Percentiles rank a stretch among this genome's conserved stretches.
Conservation (phyloP, 177 flowering plant genomes). For the Vitis hybrid region DNA sequence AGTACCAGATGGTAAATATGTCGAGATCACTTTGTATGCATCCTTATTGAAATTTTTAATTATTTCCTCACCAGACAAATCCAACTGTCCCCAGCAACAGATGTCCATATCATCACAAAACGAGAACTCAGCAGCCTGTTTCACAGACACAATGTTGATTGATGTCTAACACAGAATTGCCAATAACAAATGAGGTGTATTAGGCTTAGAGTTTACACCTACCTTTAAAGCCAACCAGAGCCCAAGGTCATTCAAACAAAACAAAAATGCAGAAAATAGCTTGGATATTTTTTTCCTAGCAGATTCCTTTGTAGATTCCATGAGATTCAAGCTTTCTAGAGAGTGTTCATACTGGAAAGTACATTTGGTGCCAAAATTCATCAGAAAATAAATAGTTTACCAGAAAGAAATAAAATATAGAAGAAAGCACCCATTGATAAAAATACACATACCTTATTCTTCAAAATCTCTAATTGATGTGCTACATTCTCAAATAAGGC, state of each 20-base stretch:
- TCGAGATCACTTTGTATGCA: constrained; percentile 29
- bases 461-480: constrained; percentile 23
- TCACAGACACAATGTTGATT: constrained; percentile 2
- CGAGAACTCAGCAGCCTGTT: constrained; percentile 63
- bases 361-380: background rate
- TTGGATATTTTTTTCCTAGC: constrained; percentile 37
- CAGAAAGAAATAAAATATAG: no score
- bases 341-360: constrained; percentile 39
- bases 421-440: background rate
- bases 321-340: constrained; percentile 24
- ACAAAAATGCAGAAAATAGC: constrained; percentile 34
- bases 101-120: constrained; percentile 28
- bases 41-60: constrained; percentile 43
- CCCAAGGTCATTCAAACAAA: constrained; percentile 75
- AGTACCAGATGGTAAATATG: constrained; percentile 45
- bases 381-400: background rate
- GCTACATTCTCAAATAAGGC: constrained; percentile 12
- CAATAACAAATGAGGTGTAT: background rate
- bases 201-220: constrained; percentile 4
- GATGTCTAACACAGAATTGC: background rate
- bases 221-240: constrained; percentile 78
- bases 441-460: constrained; percentile 36
- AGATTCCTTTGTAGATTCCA: constrained; percentile 22
- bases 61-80: constrained; percentile 30
- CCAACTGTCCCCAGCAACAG: constrained; percentile 39